A percentile compares a stretch with the other conserved stretches of the same genome.
Evolutionary conservation across 306 rosid genomes (phyloP).

Genomic region (Rosa rugosa): DNA sequence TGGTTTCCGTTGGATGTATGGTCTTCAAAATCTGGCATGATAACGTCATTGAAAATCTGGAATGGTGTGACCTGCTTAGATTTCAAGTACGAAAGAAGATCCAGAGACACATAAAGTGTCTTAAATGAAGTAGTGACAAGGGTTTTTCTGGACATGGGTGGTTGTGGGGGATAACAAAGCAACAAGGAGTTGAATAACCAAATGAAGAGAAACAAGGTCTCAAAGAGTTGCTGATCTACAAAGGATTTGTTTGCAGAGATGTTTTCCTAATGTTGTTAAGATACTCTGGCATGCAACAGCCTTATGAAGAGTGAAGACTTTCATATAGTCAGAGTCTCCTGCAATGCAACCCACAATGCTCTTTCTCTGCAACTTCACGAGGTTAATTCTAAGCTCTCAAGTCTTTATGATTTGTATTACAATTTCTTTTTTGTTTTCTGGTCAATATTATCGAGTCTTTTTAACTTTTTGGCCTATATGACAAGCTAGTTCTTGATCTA

Average conservation of each 20-base stretch:
- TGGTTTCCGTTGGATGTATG: neutral
- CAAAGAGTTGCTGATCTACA: neutral
- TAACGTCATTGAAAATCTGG: conserved; percentile 20
- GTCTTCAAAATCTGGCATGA: conserved; percentile 14
- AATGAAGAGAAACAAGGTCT: neutral
- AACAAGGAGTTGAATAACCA: too few relatives aligned
- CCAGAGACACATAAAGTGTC: conserved; percentile 25
- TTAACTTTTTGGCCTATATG: too few relatives aligned
- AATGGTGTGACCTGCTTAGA: conserved; percentile 20
- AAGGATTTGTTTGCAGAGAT: neutral
- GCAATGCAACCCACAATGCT: neutral
- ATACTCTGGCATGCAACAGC: neutral
- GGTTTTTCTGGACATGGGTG: neutral
- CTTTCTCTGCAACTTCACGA: neutral
- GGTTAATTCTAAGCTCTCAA: neutral
- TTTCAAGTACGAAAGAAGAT: conserved; percentile 24
- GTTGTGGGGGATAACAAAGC: neutral
- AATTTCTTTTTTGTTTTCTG: too few relatives aligned
- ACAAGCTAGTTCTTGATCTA: too few relatives aligned
- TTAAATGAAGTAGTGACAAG: conserved; percentile 10
- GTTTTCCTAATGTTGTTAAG: neutral
- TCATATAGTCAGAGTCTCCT: neutral
- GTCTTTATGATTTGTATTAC: too few relatives aligned
- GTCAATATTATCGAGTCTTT: too few relatives aligned
- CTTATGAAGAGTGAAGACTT: neutral